Percentiles rank a stretch among this genome's conserved stretches.
Conservation (phyloP, 1,284 basidiomycete species). For the Naganishia albida region DNA sequence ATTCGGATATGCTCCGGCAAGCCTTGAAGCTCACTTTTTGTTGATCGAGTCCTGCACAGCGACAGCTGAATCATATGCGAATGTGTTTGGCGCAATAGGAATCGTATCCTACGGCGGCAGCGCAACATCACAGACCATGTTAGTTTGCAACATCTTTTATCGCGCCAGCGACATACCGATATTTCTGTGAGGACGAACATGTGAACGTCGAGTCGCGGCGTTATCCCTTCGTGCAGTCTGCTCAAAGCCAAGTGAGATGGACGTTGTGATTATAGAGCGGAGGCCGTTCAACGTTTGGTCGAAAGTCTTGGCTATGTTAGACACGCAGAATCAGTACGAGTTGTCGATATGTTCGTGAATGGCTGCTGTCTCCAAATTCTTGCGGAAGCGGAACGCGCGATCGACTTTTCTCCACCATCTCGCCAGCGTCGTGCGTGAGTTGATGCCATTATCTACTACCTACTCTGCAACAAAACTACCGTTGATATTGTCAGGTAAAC, state of each 20-base stretch:
- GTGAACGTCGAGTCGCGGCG: too few species aligned
- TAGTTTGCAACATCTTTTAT: not conserved
- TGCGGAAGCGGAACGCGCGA: constrained; percentile 16
- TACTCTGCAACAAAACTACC: too few species aligned
- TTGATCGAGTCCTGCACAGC: constrained; percentile 53
- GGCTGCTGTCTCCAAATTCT: constrained; percentile 19
- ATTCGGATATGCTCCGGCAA: not conserved
- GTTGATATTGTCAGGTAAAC: too few species aligned
- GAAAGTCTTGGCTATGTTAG: too few species aligned
- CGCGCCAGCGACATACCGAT: constrained; percentile 5
- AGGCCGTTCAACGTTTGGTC: too few species aligned
- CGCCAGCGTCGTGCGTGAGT: too few species aligned
- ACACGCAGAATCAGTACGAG: too few species aligned
- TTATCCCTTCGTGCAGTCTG: too few species aligned
- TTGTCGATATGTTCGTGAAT: not conserved
- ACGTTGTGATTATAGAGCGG: too few species aligned
- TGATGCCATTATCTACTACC: too few species aligned
- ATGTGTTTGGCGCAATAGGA: constrained; percentile 51
- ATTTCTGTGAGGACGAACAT: constrained; percentile 25
- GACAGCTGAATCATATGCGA: constrained; percentile 45
- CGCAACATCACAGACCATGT: not conserved
- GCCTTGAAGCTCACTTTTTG: constrained; percentile 44
- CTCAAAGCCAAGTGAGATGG: not conserved
- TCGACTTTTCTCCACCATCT: constrained; percentile 20
- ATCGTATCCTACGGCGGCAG: constrained; percentile 49